These are phyloP conservation scores for Echites panduratus DNA, from an alignment of 257 asterid species.

Conservation along the genomic window DNA sequence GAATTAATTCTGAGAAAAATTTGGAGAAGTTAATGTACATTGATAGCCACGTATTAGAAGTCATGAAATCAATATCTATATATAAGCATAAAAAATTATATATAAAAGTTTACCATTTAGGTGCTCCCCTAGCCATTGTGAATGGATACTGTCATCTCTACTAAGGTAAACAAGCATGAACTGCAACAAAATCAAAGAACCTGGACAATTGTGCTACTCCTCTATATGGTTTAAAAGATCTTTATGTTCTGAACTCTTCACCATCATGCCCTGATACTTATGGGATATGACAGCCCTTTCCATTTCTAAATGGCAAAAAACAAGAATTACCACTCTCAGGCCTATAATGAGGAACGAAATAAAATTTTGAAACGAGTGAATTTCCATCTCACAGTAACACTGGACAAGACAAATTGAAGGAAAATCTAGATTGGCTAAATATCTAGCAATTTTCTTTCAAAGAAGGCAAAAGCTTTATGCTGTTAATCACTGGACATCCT, in stretches of 20 bases:
- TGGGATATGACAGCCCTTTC: slow-evolving; percentile 43
- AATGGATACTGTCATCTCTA: slow-evolving; percentile 37
- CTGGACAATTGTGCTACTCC: slow-evolving; percentile 52
- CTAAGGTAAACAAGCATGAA: slow-evolving; percentile 57
- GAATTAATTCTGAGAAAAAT: too few relatives aligned
- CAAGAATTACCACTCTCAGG: too few relatives aligned
- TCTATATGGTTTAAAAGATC: slow-evolving; percentile 43
- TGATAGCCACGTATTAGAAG: too few relatives aligned
- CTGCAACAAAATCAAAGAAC: slow-evolving; percentile 75
- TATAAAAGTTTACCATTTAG: slow-evolving; percentile 26
- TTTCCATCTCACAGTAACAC: not conserved
- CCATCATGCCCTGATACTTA: slow-evolving; percentile 39
- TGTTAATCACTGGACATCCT: slow-evolving; percentile 82
- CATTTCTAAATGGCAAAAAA: slow-evolving; percentile 35
- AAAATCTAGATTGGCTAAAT: not conserved
- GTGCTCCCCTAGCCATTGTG: slow-evolving; percentile 40
- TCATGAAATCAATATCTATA: too few relatives aligned
- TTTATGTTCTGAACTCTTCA: slow-evolving; percentile 41
- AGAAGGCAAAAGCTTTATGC: slow-evolving; percentile 63
- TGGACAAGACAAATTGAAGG: slow-evolving; percentile 1
- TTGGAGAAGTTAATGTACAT: too few relatives aligned
- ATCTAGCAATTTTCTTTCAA: slow-evolving; percentile 43
- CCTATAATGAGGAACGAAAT: not conserved
- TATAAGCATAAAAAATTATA: too few relatives aligned
- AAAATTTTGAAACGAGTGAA: not conserved